These are phyloP conservation scores for Saksenaea oblongispora DNA, from an alignment of 371 early-diverging fungal genomes.

Conservation along the genomic window DNA sequence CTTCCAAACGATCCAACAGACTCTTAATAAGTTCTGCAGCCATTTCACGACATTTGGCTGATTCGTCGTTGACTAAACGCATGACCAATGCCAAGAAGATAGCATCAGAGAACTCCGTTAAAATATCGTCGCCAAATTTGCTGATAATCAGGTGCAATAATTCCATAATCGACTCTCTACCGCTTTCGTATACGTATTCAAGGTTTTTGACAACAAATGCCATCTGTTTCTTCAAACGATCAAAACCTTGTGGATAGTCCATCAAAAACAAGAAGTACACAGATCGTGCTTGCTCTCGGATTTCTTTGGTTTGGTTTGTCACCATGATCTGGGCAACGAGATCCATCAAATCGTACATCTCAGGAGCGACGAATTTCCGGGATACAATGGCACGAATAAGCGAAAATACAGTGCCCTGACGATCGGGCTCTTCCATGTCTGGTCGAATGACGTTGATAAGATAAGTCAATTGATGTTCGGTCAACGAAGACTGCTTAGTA, in stretches of 20 bases:
- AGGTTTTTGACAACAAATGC: slow-evolving; percentile 87
- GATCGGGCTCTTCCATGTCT: slow-evolving; percentile 87
- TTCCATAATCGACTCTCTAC: slow-evolving; percentile 87
- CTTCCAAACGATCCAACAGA: slow-evolving; percentile 61
- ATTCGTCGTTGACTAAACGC: slow-evolving; percentile 87
- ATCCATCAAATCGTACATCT: slow-evolving; percentile 92
- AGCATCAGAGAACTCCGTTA: slow-evolving; percentile 77
- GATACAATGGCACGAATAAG: slow-evolving; percentile 85
- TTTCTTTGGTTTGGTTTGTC: slow-evolving; percentile 77
- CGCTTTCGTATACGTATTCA: slow-evolving; percentile 87
- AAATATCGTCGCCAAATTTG: slow-evolving; percentile 75
- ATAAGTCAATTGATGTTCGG: slow-evolving; percentile 76
- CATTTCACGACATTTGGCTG: slow-evolving; percentile 89
- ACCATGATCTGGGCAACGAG: slow-evolving; percentile 79
- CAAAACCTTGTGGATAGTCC: slow-evolving; percentile 90
- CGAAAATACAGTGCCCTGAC: slow-evolving; percentile 82
- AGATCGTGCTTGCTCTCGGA: slow-evolving; percentile 82
- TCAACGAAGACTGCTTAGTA: slow-evolving; percentile 57
- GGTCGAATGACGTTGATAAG: slow-evolving; percentile 81
- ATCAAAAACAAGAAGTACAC: slow-evolving; percentile 87
- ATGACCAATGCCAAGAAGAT: slow-evolving; percentile 85
- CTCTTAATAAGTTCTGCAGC: slow-evolving; percentile 72
- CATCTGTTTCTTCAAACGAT: slow-evolving; percentile 79
- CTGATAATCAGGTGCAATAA: slow-evolving; percentile 74
- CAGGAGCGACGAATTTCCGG: slow-evolving; percentile 81